A percentile compares a stretch with the other conserved stretches of the same genome.
Conservation (phyloP, 148 eudicot genomes). For the Mesembryanthemum crystallinum region DNA sequence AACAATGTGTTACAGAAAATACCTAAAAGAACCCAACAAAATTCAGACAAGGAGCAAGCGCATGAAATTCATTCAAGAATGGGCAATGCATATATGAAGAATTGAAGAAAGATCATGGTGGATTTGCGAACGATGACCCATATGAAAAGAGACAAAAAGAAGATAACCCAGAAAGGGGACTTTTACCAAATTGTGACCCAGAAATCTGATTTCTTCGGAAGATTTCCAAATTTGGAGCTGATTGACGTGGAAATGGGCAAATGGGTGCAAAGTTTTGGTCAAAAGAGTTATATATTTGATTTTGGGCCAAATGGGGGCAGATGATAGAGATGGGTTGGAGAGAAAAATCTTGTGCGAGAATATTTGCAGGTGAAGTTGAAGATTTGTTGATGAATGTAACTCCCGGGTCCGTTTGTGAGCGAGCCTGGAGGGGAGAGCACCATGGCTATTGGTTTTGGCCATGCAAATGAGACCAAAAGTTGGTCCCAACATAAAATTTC, state of each 20-base stretch:
- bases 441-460: background rate
- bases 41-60: background rate
- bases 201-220: constrained; percentile 29
- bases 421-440: background rate
- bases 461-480: background rate
- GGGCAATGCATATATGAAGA: background rate
- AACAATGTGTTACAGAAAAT: background rate
- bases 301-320: background rate
- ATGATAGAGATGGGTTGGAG: background rate
- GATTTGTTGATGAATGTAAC: no score
- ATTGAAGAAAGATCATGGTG: background rate
- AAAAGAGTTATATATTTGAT: background rate
- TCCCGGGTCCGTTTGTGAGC: background rate
- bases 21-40: background rate
- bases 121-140: background rate
- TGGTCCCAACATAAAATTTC: no score
- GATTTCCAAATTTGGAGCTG: constrained; percentile 5
- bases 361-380: no score
- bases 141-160: background rate
- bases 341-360: no score
- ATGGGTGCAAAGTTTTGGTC: background rate
- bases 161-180: constrained; percentile 7
- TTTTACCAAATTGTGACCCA: background rate
- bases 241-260: background rate
- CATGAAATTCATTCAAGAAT: constrained; percentile 8